Base-by-base conservation (phyloP, 306 rosid species). In the Glycine latifolia region DNA sequence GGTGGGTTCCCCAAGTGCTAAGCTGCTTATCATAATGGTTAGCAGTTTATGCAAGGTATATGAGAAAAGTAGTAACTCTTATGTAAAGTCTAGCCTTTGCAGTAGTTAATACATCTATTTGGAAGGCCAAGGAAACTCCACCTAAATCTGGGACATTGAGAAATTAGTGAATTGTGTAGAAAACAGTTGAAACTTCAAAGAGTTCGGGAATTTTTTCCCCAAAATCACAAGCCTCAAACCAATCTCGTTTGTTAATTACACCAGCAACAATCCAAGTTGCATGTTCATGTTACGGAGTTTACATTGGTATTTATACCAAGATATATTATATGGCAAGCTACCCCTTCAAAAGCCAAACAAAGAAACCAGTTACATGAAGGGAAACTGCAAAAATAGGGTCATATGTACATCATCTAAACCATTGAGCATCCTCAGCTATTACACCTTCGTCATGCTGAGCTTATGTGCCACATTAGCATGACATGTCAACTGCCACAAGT, bases 391-490 rank as follows among this genome's bases (percentile, higher is more conserved):
- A 63, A 77, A 76, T 0, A 12, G 47, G 58, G 72, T n/a, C 31
- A 55, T 6, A 55, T 77, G 74, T 11, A 17, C 26, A 77, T 66
- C 20, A 43, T 17, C 15, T 69, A 69, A 69, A 69, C 69, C 49
- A 70, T 6, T 69, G 8, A 68, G 13, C 76, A 46, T 56, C 61
- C 69, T 47, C 15, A 44, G 50, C 37, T 44, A 7, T 56, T 44
- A 46, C 70, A 69, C 8, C 14, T 70, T 71, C 44, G 11, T 44
- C 58, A 74, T 33, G 53, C 39, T 35, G 39, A 35, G 4, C 39
- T 35, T 7, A 39, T 39, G 5, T 39, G 7, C 44, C 44, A 39
- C 44, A 39, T 39, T 39, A 39, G 44, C 44, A 39, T 39, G 44
- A 39, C 44, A 39, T 39, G 44, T 39, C 44, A 39, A 39, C 5